Base-by-base conservation (phyloP, 306 rosid species). In the Rubus idaeus region DNA sequence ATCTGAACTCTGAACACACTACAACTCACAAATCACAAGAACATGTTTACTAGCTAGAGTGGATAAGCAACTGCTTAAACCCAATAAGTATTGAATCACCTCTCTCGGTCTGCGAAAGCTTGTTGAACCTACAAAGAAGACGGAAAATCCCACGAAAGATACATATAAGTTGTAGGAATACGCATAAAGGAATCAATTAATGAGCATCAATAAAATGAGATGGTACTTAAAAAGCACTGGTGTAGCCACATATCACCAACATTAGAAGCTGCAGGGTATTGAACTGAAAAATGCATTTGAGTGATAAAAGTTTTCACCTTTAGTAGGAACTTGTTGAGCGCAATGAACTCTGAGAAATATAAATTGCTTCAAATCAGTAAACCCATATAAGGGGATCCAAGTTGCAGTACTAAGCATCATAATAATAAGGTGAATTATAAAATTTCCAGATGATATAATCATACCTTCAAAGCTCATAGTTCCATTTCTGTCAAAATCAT, bases 401-500 rank as follows among this genome's bases (percentile, higher is more conserved):
- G 1, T 30, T 64, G 14, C 62, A 30, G 39, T 17, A 8, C 42
- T 10, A 77, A 70, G 61, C 30, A 52, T 6, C 0, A 10, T 6
- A 60, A 16, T 40, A 8, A 5, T 21, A 63, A 13, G 12, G 12
- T 21, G 23, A 18, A 18, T 8, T 21, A 10, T 20, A 17, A 60
- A 39, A 26, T 61, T 37, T 5, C 21, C 10, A 21, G 18, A 37
- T 4, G 51, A 42, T 20, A 30, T 30, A 17, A 6, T 45, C 71
- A 71, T 53, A 87, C 97, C 98, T 80, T 87, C 83, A 70, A 91
- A 93, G 82, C 89, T 91, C 98, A 94, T 94, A 5, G 91, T 90
- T 69, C 98, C 98, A 63, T 94, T 94, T 75, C 91, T 84, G 62
- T 94, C 97, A 76, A 94, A 94, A 83, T 94, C 98, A 75, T 91